Evolutionary conservation across 441 rosid species (phyloP), one percentile per base, ranked within the genome.

Genomic region (Bruguiera hainesii): DNA sequence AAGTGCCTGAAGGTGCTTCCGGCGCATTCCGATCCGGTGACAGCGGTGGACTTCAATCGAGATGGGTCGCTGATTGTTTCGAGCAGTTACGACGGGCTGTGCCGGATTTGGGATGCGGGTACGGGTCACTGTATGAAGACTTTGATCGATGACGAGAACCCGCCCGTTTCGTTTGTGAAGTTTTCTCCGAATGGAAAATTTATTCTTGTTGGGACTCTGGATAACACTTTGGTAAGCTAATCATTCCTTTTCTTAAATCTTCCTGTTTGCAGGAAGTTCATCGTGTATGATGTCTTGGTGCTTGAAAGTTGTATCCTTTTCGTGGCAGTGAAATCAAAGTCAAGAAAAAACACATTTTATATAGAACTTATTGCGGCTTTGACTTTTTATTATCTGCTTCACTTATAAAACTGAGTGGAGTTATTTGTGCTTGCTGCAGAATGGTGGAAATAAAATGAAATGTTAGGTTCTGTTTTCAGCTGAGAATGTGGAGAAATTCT

Each of bases 171-270:
- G 5, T 94, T 70, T 65, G 96, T 89, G 42, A 85, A 82, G 74
- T 94, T 94, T 76, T 88, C 97, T 1, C 98, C 96, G 0, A 94
- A 94, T 74, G 96, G 97, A 56, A 94, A 91, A 77, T 94, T 85
- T 23, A 84, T 94, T 56, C 96, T 94, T 59, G 94, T 94, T 65
- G 97, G 96, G 8, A 91, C 97, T 10, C 84, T 89, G 28, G 97
- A 91, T 67, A 86, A 85, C 74, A 83, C 89, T n/a, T 67, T 94
- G 89, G 97, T 91, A 71, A 77, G 84, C 15, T 0, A 11, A 18
- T 16, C 49, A 19, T 4, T 21, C 39, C 26, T 56, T 67, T 48
- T 9, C 0, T 6, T 51, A 26, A 58, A 19, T 15, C 48, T 42
- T 42, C 18, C 13, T 42, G 48, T 42, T 42, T 57, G 42, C 23